Percentiles rank a stretch among this genome's conserved stretches.
These are phyloP conservation scores for Colletotrichum neosansevieriae DNA, from an alignment of 2,329 filamentous ascomycete genomes.

Conservation along the genomic window DNA sequence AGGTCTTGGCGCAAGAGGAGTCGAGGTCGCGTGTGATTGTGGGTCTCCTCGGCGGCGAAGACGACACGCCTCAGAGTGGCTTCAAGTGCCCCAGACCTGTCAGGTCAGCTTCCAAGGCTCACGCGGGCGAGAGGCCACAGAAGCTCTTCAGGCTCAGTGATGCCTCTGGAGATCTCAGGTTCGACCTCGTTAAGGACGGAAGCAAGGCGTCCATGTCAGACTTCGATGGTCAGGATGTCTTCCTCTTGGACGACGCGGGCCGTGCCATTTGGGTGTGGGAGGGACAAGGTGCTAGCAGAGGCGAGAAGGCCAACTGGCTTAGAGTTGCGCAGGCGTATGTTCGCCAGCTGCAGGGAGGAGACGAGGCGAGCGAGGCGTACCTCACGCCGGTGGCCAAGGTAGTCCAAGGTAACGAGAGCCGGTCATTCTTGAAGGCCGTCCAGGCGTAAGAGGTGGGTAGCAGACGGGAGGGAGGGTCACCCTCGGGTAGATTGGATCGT, in stretches of 20 bases:
- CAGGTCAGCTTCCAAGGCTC: conserved; percentile 43
- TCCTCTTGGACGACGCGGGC: conserved; percentile 70
- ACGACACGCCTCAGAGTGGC: conserved; percentile 51
- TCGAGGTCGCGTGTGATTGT: conserved; percentile 66
- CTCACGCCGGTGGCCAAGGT: conserved; percentile 69
- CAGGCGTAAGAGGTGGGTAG: conserved; percentile 42
- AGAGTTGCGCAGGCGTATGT: conserved; percentile 69
- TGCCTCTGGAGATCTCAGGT: conserved; percentile 66
- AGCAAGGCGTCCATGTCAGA: conserved; percentile 58
- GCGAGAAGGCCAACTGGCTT: conserved; percentile 72
- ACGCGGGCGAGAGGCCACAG: conserved; percentile 44
- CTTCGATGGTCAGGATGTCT: conserved; percentile 71
- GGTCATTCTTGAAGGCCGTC: conserved; percentile 63
- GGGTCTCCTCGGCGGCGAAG: conserved; percentile 65
- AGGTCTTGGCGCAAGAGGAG: conserved; percentile 73
- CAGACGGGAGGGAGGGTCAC: background rate
- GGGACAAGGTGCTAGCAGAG: conserved; percentile 67
- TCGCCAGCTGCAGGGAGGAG: conserved; percentile 52
- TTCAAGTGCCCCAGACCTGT: conserved; percentile 60
- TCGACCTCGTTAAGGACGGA: conserved; percentile 70
- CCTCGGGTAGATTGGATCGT: too few relatives aligned
- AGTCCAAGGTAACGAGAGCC: conserved; percentile 66
- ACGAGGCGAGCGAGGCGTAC: conserved; percentile 51
- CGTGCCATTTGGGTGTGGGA: conserved; percentile 75
- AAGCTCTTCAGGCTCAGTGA: conserved; percentile 74